Base-by-base conservation (phyloP, 306 rosid genomes). In the Pyrus bretschneideri region DNA sequence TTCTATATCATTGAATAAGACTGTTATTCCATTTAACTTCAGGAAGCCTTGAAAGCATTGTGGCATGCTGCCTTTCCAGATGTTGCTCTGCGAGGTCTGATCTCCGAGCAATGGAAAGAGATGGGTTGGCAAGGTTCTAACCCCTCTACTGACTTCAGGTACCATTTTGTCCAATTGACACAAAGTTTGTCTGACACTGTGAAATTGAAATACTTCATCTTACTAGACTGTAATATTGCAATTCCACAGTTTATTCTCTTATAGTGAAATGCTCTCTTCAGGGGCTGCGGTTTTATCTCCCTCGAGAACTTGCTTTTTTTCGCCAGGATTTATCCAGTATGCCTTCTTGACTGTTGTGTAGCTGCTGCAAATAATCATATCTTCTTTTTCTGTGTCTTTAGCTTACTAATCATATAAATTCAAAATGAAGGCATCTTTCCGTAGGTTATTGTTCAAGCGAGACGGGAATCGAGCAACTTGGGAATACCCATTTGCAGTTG, bases 41-140 rank as follows among this genome's bases (percentile, higher is more conserved):
- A 95, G 99, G 99, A 92, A 83, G 83, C 93, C 49, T 82, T 95
- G 58, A 85, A 87, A 85, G 82, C 93, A 44, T 73, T 95, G 79
- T 95, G 97, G 99, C 45, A 70, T 30, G 87, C 91, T 80, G 84
- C 99, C 78, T 95, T 85, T 82, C 99, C 99, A 67, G 70, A 92
- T 80, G 83, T 88, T 73, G 66, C 88, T 81, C 84, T 95, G 58
- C 82, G 64, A 51, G 92, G 96, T 57, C 70, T 92, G 87, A 86
- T 95, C 74, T 92, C 99, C 42, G 96, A 88, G 64, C 99, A 95
- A 81, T 92, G 97, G 99, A 95, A 95, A 86, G 97, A 92, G 58
- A 88, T 95, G 99, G 99, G 99, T 33, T 95, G 99, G 99, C 99
- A 95, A 87, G 99, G 99, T 78, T 74, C 92, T 76, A 95, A 95